Evolutionary conservation across 306 rosid genomes (phyloP), one percentile per base, ranked within the genome.

Genomic region (Oemleria cerasiformis): DNA sequence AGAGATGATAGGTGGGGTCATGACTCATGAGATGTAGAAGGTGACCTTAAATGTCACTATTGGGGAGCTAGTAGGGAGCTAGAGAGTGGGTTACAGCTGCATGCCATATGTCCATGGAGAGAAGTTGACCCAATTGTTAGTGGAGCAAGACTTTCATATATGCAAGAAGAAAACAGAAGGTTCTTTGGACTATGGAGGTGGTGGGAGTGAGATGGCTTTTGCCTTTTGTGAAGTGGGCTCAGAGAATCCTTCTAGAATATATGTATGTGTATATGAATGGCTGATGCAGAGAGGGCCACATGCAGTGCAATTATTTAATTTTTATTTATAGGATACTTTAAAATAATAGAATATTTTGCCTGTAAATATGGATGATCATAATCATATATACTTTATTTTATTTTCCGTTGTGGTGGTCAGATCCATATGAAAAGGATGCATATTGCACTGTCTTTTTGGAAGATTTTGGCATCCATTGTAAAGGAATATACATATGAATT

Each of bases 1-100:
- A 61, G 63, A 59, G 71, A 72, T 19, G 10, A 49, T 54, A 63
- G 60, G 73, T 75, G 74, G 6, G 36, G 36, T 30, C 36, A 30
- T 30, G 36, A 30, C 36, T 30, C 36, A 30, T 55, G 36, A 79
- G 73, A 74, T 25, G 74, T 49, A 71, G 23, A 61, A 36, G 58
- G 71, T 68, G 78, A 43, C 45, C 74, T 19, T 19, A 68, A 78
- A 25, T 62, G 66, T 60, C 68, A 67, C 39, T 41, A 68, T 58
- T 59, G 53, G 73, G 68, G 70, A 71, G 54, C 21, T 43, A 16
- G 63, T 48, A 30, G 42, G 60, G 30, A 39, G 47, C 70, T 73
- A 21, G 60, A 21, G 60, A 84, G 84, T 86, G 92, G 77, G 82
- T 47, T 71, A 83, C 88, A 84, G 84, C 89, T 84, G 45, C 70